These are phyloP conservation scores for Chlorophyllum brunneum DNA, from an alignment of 768 basidiomycete species.

Conservation along the genomic window DNA sequence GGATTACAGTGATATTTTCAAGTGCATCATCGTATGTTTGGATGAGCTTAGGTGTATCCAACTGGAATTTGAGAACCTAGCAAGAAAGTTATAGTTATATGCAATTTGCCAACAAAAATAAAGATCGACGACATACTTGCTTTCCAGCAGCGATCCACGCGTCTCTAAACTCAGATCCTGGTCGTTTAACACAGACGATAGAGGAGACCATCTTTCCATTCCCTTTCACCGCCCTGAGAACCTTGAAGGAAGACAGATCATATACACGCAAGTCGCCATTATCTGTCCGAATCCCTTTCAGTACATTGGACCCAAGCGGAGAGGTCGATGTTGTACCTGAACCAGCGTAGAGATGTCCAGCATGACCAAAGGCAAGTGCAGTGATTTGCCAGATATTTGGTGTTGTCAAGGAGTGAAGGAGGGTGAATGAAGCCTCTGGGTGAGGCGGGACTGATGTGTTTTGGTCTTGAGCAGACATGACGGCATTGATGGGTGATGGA, in stretches of 20 bases:
- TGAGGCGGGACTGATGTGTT: constrained; percentile 2
- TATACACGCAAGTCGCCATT: constrained; percentile 73
- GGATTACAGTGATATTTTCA: constrained; percentile 36
- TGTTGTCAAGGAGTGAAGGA: constrained; percentile 9
- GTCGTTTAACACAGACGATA: constrained; percentile 40
- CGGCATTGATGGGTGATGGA: not conserved
- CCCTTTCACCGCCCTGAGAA: constrained; percentile 58
- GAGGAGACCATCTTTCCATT: constrained; percentile 62
- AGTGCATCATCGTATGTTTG: constrained; percentile 47
- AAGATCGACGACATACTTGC: constrained; percentile 38
- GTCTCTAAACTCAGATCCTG: constrained; percentile 38
- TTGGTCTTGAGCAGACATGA: not conserved
- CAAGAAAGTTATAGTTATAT: no score
- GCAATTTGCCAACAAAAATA: no score
- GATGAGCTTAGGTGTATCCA: constrained; percentile 51
- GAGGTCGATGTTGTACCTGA: constrained; percentile 42
- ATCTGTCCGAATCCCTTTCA: constrained; percentile 32
- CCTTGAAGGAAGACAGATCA: constrained; percentile 52
- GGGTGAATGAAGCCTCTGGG: constrained; percentile 1
- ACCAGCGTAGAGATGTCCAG: constrained; percentile 52
- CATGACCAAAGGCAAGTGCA: constrained; percentile 46
- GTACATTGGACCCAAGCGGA: not conserved
- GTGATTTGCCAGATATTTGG: constrained; percentile 31
- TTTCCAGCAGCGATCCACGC: constrained; percentile 68
- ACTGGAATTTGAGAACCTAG: constrained; percentile 41